phyloP scores from a whole-genome alignment of 2,329 filamentous ascomycete genomes.

The Cordyceps militaris region DNA sequence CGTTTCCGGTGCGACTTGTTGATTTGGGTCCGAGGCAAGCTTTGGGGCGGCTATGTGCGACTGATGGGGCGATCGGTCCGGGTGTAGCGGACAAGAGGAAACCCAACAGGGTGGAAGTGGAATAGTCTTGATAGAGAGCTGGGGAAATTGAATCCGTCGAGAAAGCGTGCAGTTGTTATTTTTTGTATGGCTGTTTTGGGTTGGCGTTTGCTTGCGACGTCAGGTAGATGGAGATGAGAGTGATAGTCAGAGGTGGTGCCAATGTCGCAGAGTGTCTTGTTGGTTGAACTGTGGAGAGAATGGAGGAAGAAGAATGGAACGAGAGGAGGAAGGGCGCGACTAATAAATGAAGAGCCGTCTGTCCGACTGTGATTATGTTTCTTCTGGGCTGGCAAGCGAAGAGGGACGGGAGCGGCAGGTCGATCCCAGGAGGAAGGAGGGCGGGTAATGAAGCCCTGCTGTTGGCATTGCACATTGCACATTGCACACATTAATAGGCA shows the following conservation, averaged over 20 bases:
- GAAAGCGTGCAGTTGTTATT: background rate
- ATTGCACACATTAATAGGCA: too few species aligned
- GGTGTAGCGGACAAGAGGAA: background rate
- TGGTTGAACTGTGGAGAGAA: background rate
- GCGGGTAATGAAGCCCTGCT: background rate
- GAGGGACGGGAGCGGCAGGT: background rate
- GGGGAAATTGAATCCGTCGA: background rate
- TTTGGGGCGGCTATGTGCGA: background rate
- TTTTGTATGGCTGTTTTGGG: background rate
- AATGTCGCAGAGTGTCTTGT: background rate
- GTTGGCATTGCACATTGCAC: background rate
- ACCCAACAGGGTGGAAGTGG: background rate
- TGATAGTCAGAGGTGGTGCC: background rate
- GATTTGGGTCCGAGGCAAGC: conserved; percentile 11
- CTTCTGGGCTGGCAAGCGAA: background rate
- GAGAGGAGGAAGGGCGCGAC: background rate
- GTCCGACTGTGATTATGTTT: background rate
- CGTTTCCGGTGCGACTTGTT: background rate
- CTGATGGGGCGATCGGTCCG: conserved; percentile 9
- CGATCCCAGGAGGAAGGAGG: conserved; percentile 3
- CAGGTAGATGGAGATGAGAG: background rate
- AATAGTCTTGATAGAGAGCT: background rate
- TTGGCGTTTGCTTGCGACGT: background rate
- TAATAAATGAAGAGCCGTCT: background rate
- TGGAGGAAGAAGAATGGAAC: background rate